phyloP scores from a whole-genome alignment of 1,284 basidiomycete genomes.

The Pholiota adiposa region DNA sequence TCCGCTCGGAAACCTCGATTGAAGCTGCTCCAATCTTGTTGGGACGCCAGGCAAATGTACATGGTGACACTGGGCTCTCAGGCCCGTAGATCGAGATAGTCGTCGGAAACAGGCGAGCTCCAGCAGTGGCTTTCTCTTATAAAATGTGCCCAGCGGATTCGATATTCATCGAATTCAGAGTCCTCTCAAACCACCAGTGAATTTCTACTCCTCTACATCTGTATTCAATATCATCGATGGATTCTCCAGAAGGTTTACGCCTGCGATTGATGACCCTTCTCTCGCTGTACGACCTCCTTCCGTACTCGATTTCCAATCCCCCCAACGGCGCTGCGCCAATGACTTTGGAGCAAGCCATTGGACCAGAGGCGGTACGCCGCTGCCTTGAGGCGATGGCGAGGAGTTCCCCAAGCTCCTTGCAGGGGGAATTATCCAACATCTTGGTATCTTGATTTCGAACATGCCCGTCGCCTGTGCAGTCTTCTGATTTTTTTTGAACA shows the following conservation, averaged over 20 bases:
- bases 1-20: slow-evolving; percentile 7
- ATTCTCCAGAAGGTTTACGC: slow-evolving; percentile 22
- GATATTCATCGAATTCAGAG: neutral
- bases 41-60: slow-evolving; percentile 1
- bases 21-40: slow-evolving; percentile 7
- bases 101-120: neutral
- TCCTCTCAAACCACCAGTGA: neutral
- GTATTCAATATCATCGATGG: slow-evolving; percentile 9
- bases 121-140: neutral
- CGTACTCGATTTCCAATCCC: slow-evolving; percentile 33
- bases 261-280: slow-evolving; percentile 32
- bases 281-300: slow-evolving; percentile 33
- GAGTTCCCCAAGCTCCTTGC: slow-evolving; percentile 16
- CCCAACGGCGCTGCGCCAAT: slow-evolving; percentile 27
- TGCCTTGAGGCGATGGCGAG: slow-evolving; percentile 23
- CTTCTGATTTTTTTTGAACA: neutral
- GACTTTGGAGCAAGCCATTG: slow-evolving; percentile 28
- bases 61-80: neutral
- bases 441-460: slow-evolving; percentile 11
- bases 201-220: neutral
- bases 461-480: neutral
- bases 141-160: neutral
- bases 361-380: slow-evolving; percentile 27
- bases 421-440: slow-evolving; percentile 18
- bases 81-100: slow-evolving; percentile 4